These are phyloP conservation scores for Taiozyma onychis DNA, from an alignment of 1,139 yeast genomes.

Conservation along the genomic window DNA sequence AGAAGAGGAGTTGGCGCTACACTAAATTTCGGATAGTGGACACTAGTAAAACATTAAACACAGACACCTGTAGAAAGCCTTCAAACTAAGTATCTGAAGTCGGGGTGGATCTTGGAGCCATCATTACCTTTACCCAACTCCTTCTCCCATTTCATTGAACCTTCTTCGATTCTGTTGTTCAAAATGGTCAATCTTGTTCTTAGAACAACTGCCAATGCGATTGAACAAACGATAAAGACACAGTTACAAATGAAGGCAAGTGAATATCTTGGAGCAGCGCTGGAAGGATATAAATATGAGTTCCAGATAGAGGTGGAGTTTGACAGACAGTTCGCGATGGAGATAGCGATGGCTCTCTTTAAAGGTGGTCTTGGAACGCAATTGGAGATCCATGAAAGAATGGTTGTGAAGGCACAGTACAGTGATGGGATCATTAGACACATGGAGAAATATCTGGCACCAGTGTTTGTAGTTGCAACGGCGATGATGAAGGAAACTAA, in stretches of 20 bases:
- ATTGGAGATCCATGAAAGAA: conserved; percentile 40
- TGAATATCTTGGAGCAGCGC: conserved; percentile 39
- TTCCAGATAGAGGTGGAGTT: conserved; percentile 53
- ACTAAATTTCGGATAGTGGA: not conserved
- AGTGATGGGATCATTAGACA: conserved; percentile 54
- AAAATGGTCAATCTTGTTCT: conserved; percentile 35
- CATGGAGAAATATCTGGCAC: conserved; percentile 58
- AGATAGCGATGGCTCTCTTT: conserved; percentile 48
- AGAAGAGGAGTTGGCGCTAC: not conserved
- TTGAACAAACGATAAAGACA: conserved; percentile 39
- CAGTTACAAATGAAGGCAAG: conserved; percentile 45
- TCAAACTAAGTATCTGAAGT: conserved; percentile 32
- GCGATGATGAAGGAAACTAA: conserved; percentile 48
- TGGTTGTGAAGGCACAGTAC: conserved; percentile 50
- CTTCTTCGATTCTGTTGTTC: conserved; percentile 39
- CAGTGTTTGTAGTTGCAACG: conserved; percentile 48
- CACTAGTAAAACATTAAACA: too few species aligned
- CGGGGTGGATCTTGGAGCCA: conserved; percentile 38
- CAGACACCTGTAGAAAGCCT: not conserved
- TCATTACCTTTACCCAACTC: conserved; percentile 41
- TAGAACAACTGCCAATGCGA: conserved; percentile 35
- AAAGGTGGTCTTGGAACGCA: conserved; percentile 38
- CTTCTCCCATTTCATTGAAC: conserved; percentile 46
- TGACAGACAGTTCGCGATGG: conserved; percentile 46
- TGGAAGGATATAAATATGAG: conserved; percentile 40